Percentiles rank a stretch among this genome's conserved stretches.
Conservation (phyloP, 441 rosid species). For the Heliophila coronopifolia region DNA sequence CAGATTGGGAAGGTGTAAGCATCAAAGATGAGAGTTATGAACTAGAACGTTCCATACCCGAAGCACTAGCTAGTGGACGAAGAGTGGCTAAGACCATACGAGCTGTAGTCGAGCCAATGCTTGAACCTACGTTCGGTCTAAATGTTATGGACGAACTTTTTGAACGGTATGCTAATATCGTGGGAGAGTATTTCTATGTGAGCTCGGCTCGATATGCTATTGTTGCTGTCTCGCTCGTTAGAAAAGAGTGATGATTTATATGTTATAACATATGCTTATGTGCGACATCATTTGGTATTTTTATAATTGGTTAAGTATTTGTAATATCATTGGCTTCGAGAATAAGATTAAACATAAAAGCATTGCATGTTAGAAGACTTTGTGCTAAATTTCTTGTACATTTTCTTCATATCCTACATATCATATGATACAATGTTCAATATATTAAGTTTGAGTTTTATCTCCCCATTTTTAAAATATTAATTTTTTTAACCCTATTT, state of each 20-base stretch:
- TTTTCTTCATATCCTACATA: too few species aligned
- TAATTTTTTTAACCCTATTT: too few species aligned
- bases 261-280: not conserved
- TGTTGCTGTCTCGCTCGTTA: slow-evolving; percentile 22
- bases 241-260: slow-evolving; percentile 13
- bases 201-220: slow-evolving; percentile 14
- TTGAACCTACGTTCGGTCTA: slow-evolving; percentile 23
- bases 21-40: slow-evolving; percentile 21
- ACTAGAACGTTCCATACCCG: slow-evolving; percentile 6
- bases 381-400: too few species aligned
- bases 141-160: slow-evolving; percentile 30
- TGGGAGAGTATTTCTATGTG: slow-evolving; percentile 24
- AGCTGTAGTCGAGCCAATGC: slow-evolving; percentile 33
- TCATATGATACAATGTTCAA: too few species aligned
- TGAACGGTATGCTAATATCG: slow-evolving; percentile 26
- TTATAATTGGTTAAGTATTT: not conserved
- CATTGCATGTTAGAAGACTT: too few species aligned
- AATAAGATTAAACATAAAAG: slow-evolving; percentile 3
- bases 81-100: slow-evolving; percentile 30
- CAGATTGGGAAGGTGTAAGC: slow-evolving; percentile 32
- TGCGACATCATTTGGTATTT: slow-evolving; percentile 14
- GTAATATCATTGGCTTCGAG: slow-evolving; percentile 8
- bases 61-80: slow-evolving; percentile 25
- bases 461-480: too few species aligned
- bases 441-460: too few species aligned